Base-by-base conservation (phyloP, 495 filamentous ascomycete species). In the Chaetomium tenue region DNA sequence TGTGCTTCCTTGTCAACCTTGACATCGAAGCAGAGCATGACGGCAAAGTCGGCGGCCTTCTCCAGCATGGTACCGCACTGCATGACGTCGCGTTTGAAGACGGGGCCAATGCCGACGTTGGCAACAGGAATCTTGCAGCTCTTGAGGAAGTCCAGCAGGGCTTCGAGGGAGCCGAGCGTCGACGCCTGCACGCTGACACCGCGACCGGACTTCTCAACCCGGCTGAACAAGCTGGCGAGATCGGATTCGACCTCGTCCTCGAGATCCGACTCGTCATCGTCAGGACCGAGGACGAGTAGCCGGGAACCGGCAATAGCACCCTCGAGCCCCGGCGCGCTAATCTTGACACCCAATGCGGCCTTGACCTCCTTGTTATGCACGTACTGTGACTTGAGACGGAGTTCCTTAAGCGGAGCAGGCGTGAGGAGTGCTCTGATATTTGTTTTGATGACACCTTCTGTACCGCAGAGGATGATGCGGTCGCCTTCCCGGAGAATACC, bases 11-110 rank as follows among this genome's bases (percentile, higher is more conserved):
- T 97, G 77, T 99, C 95, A 25, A 99, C 90, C 81, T 97, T 97
- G 75, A 99, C 95, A 73, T 99, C 95, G 82, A 99, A 99, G 75
- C 95, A 98, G 22, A 99, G 88, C 95, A 99, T 99, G 75, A 98
- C 92, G 26, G 95, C 95, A 65, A 88, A 95, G 74, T 99, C 94
- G 70, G 91, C 92, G 51, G 87, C 86, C 78, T 97, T 97, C 80
- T 99, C 95, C 64, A 98, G 80, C 95, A 99, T 99, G 60, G 88
- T 90, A 68, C 91, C 93, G 47, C 90, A 91, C 76, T 93, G 92
- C 86, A 98, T 94, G 58, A 99, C 91, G 78, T 99, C 95, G 68
- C 95, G 92, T 83, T 97, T 98, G 85, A 88, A 98, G 51, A 99
- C 93, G 26, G 95, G 95, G 47, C 95, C 95, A 71, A 99, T 99